phyloP scores from a whole-genome alignment of 163 green algal genomes.

The Chloroidium sp. region DNA sequence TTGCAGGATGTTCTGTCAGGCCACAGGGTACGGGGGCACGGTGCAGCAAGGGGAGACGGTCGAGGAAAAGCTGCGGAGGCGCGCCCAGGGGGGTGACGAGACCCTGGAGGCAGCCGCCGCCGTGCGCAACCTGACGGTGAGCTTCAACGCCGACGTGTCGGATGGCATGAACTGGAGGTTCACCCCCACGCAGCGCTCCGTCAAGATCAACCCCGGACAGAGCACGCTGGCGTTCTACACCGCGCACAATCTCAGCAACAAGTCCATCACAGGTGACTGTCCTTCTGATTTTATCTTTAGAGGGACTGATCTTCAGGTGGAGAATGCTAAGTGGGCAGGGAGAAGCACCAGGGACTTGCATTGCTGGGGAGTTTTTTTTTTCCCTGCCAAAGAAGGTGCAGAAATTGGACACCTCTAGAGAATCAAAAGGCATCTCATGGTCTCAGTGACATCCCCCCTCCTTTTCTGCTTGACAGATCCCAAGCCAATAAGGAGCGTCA shows the following conservation, averaged over 20 bases:
- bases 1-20: constrained; percentile 83
- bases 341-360: no score
- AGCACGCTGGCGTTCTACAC: constrained; percentile 96
- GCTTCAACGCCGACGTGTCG: constrained; percentile 87
- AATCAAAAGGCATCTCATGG: no score
- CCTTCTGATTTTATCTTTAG: no score
- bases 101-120: constrained; percentile 41
- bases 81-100: constrained; percentile 31
- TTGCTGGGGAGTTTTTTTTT: no score
- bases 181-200: constrained; percentile 65
- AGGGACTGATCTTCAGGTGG: no score
- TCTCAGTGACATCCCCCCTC: no score
- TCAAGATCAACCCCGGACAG: constrained; percentile 73
- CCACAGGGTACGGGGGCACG: constrained; percentile 90
- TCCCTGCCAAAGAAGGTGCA: no score
- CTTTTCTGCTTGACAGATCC: not conserved
- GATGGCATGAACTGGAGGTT: constrained; percentile 93
- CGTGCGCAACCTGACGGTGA: constrained; percentile 69
- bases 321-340: no score
- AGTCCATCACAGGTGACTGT: constrained; percentile 69
- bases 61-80: constrained; percentile 70
- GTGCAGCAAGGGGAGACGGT: constrained; percentile 62
- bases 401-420: no score
- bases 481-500: not conserved
- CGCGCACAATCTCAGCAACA: constrained; percentile 77